Evolutionary conservation across 2,329 filamentous ascomycete genomes (phyloP), one percentile per base, ranked within the genome.

Genomic region (Monilinia fructigena): DNA sequence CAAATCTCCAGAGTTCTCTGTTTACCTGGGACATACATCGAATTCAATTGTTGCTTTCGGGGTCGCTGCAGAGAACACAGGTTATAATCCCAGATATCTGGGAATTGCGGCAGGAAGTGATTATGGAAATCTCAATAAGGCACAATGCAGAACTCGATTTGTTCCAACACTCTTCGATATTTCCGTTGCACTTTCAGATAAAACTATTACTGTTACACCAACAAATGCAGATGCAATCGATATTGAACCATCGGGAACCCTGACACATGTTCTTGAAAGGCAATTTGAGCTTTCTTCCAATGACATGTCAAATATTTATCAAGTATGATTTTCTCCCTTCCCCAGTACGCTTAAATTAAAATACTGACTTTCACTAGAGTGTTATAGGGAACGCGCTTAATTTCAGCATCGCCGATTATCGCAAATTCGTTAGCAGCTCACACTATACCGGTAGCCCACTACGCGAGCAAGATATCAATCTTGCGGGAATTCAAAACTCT

Each of bases 261-360:
- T 69, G 11, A 66, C 66, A 10, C 63, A 63, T 53, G 23, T 68
- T 3, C 20, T 67, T 14, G 65, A 64, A 38, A 52, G 63, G 50
- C 60, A 59, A 31, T 64, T 66, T 42, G 52, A 62, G 40, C 23
- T 66, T 61, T 63, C 1, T 74, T 76, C 18, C 69, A 70, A 3
- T 66, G 74, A 45, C 74, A 75, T 70, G 72, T 75, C 70, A 68
- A 26, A 12, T 11, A 61, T 66, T 11, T 77, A 35, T 54, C 64
- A 48, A 10, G 66, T 65, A 48, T 45, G 38, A 7, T n/a, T 11
- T 2, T 16, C 16, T 1, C 6, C 14, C 20, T 10, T 20, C 10
- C 10, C 11, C 28, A 28, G 4, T 28, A 28, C 28, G 28, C 28
- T 4, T 28, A 4, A 28, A 28, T 28, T 4, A 28, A 28, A 28